phyloP scores from a whole-genome alignment of 768 basidiomycete genomes.

The Mycena sanguinolenta region DNA sequence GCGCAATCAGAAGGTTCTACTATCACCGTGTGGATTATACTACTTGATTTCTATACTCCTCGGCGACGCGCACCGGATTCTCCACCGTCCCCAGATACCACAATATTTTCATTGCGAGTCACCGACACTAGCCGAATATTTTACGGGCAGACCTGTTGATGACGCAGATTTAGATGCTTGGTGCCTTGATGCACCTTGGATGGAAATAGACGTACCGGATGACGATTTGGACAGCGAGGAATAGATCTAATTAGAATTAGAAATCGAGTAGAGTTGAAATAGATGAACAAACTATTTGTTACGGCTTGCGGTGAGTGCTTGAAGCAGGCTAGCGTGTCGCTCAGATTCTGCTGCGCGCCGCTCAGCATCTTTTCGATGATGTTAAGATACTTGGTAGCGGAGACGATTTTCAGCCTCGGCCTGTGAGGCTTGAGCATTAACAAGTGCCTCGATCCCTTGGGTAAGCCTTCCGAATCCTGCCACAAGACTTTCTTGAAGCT shows the following conservation, averaged over 20 bases:
- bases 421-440: background rate
- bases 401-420: background rate
- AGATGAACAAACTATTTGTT: background rate
- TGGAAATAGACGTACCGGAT: slow-evolving; percentile 1
- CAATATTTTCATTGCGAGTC: slow-evolving; percentile 33
- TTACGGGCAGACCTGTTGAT: slow-evolving; percentile 29
- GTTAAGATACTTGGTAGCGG: background rate
- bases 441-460: too few relatives aligned
- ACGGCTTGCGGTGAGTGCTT: background rate
- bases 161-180: slow-evolving; percentile 29
- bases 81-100: slow-evolving; percentile 11
- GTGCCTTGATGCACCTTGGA: slow-evolving; percentile 26
- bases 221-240: background rate
- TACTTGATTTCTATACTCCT: slow-evolving; percentile 34
- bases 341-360: slow-evolving; percentile 12
- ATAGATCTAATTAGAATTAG: background rate
- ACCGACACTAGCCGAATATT: slow-evolving; percentile 34
- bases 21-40: slow-evolving; percentile 34
- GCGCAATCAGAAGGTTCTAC: slow-evolving; percentile 33
- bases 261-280: background rate
- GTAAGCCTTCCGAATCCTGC: too few relatives aligned
- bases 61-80: slow-evolving; percentile 35
- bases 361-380: slow-evolving; percentile 3
- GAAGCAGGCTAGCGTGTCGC: slow-evolving; percentile 13
- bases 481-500: too few relatives aligned